These are phyloP conservation scores for Xylaria sp. DNA, from an alignment of 2,329 filamentous ascomycete genomes.

Conservation along the genomic window DNA sequence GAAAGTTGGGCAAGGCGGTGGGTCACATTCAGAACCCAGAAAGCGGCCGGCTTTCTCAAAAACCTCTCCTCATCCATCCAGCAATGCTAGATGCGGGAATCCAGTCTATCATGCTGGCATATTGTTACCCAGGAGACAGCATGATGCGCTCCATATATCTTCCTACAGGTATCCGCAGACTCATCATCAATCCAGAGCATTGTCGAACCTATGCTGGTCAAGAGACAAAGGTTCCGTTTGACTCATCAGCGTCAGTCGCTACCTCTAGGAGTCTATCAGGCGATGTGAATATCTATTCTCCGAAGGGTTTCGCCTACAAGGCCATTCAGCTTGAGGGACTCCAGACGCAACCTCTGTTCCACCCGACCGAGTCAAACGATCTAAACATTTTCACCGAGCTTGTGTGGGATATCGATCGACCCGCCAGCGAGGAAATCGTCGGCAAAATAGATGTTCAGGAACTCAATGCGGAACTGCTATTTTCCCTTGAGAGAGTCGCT, in stretches of 20 bases:
- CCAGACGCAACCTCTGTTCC: slow-evolving; percentile 13
- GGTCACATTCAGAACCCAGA: neutral
- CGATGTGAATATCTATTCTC: slow-evolving; percentile 22
- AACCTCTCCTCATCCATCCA: slow-evolving; percentile 20
- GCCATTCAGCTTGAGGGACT: slow-evolving; percentile 22
- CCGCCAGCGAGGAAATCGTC: neutral
- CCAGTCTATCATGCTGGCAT: slow-evolving; percentile 22
- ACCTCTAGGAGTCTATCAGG: neutral
- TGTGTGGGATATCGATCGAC: slow-evolving; percentile 14
- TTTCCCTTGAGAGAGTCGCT: slow-evolving; percentile 3
- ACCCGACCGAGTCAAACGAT: slow-evolving; percentile 17
- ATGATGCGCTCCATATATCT: slow-evolving; percentile 14
- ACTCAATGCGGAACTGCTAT: slow-evolving; percentile 6
- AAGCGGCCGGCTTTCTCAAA: neutral
- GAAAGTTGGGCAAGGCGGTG: neutral
- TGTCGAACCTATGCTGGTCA: neutral
- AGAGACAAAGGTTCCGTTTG: slow-evolving; percentile 4
- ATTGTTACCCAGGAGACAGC: slow-evolving; percentile 19
- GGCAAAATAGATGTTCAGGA: slow-evolving; percentile 4
- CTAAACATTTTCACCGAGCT: slow-evolving; percentile 21
- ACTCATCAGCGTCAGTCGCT: neutral
- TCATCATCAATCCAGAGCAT: slow-evolving; percentile 8
- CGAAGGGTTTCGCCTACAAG: slow-evolving; percentile 5
- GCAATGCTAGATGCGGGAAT: slow-evolving; percentile 15
- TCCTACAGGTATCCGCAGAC: neutral